Evolutionary conservation across 257 asterid genomes (phyloP), one percentile per base, ranked within the genome.

Genomic region (Verbena officinalis): DNA sequence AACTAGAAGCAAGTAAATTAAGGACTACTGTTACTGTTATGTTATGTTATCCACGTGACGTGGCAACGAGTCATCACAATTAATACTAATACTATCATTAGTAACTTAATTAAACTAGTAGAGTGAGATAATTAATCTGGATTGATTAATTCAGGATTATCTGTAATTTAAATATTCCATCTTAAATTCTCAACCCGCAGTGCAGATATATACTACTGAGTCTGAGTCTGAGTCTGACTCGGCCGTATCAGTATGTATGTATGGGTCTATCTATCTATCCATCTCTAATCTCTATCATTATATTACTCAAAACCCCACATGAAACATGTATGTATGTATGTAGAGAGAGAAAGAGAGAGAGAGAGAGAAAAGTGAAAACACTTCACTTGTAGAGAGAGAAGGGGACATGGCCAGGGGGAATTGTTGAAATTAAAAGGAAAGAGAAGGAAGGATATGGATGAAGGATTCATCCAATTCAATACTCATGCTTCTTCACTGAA

Each of bases 401-500:
- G 42, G 22, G 62, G 67, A 19, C 56, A 59, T 14, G n/a, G n/a
- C n/a, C n/a, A n/a, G n/a, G n/a, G n/a, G n/a, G n/a, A n/a, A n/a
- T n/a, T n/a, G n/a, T n/a, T n/a, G n/a, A n/a, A n/a, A n/a, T n/a
- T n/a, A n/a, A n/a, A n/a, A 0, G 39, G 38, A 17, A 4, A 53
- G 20, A 16, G 45, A 23, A 12, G 44, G 31, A 17, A 14, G 68
- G 72, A 65, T 58, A 65, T 72, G 72, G 69, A 59, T 52, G 73
- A 67, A 67, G 49, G 45, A 61, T 60, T 36, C 44, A 51, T 55
- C 66, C 70, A 61, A 61, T 66, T 73, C 65, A 59, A 66, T 59
- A 44, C 33, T 61, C 68, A 56, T 39, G 40, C 38, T 62, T 59
- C 64, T 24, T 55, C 40, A 11, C 23, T 55, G 55, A 56, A 62